A percentile compares a stretch with the other conserved stretches of the same genome.
Conservation (phyloP, 306 rosid species). For the Gillenia trifoliata region DNA sequence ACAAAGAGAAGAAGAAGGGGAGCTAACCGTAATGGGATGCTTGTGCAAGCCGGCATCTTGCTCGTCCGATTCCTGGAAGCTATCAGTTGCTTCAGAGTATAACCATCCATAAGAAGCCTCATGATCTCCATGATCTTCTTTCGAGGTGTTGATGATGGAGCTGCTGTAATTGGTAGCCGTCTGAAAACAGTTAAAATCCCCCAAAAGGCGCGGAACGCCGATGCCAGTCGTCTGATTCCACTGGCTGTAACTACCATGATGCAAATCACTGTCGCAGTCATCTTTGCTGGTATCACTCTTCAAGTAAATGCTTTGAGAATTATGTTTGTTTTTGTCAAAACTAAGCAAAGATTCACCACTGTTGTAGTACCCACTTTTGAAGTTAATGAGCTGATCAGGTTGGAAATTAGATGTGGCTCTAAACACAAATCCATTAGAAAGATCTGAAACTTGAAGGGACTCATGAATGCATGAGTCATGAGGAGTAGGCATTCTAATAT, state of each 20-base stretch:
- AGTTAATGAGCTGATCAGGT: slow-evolving; percentile 38
- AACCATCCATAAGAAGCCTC: slow-evolving; percentile 54
- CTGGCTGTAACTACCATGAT: slow-evolving; percentile 18
- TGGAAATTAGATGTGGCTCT: slow-evolving; percentile 19
- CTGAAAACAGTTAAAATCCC: slow-evolving; percentile 43
- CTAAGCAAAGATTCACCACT: slow-evolving; percentile 53
- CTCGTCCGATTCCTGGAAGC: slow-evolving; percentile 30
- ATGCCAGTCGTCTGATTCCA: slow-evolving; percentile 29
- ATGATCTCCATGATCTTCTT: slow-evolving; percentile 36
- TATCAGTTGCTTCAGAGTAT: slow-evolving; percentile 45
- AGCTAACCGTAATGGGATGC: slow-evolving; percentile 40
- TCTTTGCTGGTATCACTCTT: slow-evolving; percentile 22
- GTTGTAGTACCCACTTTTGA: slow-evolving; percentile 34
- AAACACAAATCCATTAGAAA: slow-evolving; percentile 22
- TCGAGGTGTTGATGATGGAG: slow-evolving; percentile 22
- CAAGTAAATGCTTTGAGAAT: not conserved
- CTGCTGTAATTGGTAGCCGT: slow-evolving; percentile 35
- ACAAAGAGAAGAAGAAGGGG: not conserved
- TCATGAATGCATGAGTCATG: slow-evolving; percentile 21
- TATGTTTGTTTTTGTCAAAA: slow-evolving; percentile 41
- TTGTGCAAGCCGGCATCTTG: slow-evolving; percentile 37
- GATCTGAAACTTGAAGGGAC: slow-evolving; percentile 12
- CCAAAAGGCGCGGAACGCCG: slow-evolving; percentile 19
- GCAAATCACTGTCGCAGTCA: slow-evolving; percentile 27
- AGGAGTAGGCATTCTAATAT: slow-evolving; percentile 19